These are phyloP conservation scores for Aspergillus novofumigatus DNA, from an alignment of 2,329 filamentous ascomycete species.

Conservation along the genomic window DNA sequence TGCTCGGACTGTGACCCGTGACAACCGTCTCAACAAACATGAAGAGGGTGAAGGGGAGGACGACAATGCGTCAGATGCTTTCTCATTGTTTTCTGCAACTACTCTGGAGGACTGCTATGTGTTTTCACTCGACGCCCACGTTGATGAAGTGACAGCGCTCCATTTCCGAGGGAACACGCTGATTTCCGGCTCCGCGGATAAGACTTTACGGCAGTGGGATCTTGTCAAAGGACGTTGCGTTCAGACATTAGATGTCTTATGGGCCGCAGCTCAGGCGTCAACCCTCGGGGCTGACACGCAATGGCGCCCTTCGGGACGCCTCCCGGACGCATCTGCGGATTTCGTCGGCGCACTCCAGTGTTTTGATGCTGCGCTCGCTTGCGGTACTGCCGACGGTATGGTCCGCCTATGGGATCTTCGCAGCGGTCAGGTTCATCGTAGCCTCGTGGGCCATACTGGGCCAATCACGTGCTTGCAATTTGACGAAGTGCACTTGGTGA, in stretches of 20 bases:
- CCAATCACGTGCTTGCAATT: conserved; percentile 94
- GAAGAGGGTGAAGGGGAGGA: conserved; percentile 45
- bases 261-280: conserved; percentile 89
- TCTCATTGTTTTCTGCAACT: conserved; percentile 62
- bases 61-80: conserved; percentile 34
- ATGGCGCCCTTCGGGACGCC: conserved; percentile 68
- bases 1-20: conserved; percentile 70
- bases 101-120: conserved; percentile 86
- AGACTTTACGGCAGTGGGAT: conserved; percentile 97
- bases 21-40: conserved; percentile 50
- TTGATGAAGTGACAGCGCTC: conserved; percentile 90
- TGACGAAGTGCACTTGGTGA: conserved; percentile 91
- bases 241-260: conserved; percentile 94
- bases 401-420: conserved; percentile 94
- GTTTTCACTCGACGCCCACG: conserved; percentile 83
- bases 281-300: conserved; percentile 56
- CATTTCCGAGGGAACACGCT: conserved; percentile 86
- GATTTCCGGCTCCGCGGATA: conserved; percentile 93
- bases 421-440: conserved; percentile 94
- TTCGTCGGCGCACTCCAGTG: conserved; percentile 94
- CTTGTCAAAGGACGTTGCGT: conserved; percentile 95
- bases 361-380: conserved; percentile 91
- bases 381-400: conserved; percentile 96
- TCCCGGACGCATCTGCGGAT: conserved; percentile 67
- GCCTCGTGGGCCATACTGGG: conserved; percentile 90